Percentiles rank a stretch among this genome's conserved stretches.
phyloP scores from a whole-genome alignment of 106 monocot genomes.

The Xerophyta viscosa region DNA sequence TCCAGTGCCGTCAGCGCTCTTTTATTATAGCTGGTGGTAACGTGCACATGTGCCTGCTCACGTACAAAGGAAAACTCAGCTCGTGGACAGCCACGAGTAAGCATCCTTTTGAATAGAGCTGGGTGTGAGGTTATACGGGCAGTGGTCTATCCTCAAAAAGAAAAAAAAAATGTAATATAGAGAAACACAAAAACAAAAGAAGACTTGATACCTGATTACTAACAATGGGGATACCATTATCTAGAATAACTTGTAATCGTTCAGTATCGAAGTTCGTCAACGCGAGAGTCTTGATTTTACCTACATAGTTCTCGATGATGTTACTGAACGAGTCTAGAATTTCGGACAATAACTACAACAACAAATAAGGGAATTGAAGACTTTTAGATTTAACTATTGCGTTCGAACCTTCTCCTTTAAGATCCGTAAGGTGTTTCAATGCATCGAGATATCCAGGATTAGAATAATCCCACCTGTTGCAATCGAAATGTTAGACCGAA shows the following conservation, averaged over 20 bases:
- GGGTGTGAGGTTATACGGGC: too few species aligned
- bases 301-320: conserved; percentile 23
- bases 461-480: conserved; percentile 92
- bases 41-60: too few species aligned
- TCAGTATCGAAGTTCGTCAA: conserved; percentile 80
- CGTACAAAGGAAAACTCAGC: too few species aligned
- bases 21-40: too few species aligned
- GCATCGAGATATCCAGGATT: conserved; percentile 95
- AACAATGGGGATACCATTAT: conserved; percentile 64
- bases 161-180: background rate
- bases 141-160: background rate
- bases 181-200: background rate
- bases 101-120: too few species aligned
- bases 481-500: background rate
- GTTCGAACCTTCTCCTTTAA: conserved; percentile 95
- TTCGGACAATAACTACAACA: too few species aligned
- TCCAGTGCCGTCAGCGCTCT: too few species aligned
- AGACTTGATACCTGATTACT: conserved; percentile 77
- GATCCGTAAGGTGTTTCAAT: conserved; percentile 71
- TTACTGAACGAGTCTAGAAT: background rate
- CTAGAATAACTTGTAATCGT: conserved; percentile 45
- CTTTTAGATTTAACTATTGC: background rate
- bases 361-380: too few species aligned
- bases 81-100: too few species aligned
- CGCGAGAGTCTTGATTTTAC: conserved; percentile 76